A percentile compares a stretch with the other conserved stretches of the same genome.
Conservation (phyloP, 1,284 basidiomycete species). For the Austropuccinia psidii region DNA sequence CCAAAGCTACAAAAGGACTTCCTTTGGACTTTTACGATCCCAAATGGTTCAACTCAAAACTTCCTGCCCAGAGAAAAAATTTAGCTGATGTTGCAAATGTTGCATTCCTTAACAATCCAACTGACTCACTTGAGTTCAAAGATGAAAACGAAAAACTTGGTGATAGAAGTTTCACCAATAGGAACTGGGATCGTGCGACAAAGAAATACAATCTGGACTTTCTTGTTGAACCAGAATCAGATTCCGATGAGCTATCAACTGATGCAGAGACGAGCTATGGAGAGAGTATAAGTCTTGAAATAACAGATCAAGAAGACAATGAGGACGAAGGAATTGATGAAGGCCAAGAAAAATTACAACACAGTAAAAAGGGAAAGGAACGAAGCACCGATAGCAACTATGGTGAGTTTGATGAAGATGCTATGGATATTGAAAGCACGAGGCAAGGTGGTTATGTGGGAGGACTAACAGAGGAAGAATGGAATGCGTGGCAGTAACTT, state of each 20-base stretch:
- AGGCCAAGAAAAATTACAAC: no score
- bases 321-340: no score
- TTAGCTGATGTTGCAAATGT: background rate
- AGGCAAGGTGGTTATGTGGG: no score
- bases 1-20: background rate
- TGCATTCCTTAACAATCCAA: background rate
- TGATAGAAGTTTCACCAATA: slow-evolving; percentile 5
- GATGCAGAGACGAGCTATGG: background rate
- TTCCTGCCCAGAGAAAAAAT: background rate
- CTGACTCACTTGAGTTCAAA: background rate
- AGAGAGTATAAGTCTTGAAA: background rate
- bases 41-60: background rate
- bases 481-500: no score
- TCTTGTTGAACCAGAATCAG: background rate
- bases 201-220: background rate
- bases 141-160: background rate
- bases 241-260: background rate
- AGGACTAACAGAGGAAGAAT: no score
- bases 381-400: no score
- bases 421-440: no score
- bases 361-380: no score
- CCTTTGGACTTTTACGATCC: slow-evolving; percentile 6
- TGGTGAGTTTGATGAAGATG: no score
- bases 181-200: background rate
- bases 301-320: background rate